These are phyloP conservation scores for Conringia planisiliqua DNA, from an alignment of 345 rosid genomes.

Conservation along the genomic window DNA sequence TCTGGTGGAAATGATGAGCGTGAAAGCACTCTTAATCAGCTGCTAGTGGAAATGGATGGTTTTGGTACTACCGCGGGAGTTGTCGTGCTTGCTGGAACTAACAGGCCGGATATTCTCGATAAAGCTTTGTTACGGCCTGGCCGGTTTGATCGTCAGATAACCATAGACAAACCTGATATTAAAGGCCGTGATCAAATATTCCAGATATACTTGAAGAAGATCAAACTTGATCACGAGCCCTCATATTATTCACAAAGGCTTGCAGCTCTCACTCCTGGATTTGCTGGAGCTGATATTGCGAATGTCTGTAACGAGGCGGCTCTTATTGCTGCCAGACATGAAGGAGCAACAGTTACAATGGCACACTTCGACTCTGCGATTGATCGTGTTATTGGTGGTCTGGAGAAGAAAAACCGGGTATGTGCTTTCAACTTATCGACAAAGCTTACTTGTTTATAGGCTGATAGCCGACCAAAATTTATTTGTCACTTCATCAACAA, in stretches of 20 bases:
- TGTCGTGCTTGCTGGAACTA: constrained; percentile 94
- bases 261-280: constrained; percentile 95
- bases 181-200: constrained; percentile 91
- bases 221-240: constrained; percentile 83
- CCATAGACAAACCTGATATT: constrained; percentile 88
- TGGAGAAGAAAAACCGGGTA: constrained; percentile 97
- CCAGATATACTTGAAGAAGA: constrained; percentile 72
- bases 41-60: constrained; percentile 97
- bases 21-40: constrained; percentile 91
- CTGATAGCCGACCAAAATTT: neutral
- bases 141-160: constrained; percentile 87
- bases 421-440: neutral
- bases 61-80: constrained; percentile 94
- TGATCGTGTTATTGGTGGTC: constrained; percentile 92
- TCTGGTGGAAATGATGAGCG: constrained; percentile 90
- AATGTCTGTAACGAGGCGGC: constrained; percentile 98
- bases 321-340: constrained; percentile 83
- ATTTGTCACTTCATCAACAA: neutral
- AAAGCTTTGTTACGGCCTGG: constrained; percentile 91
- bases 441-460: neutral
- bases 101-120: constrained; percentile 91
- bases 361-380: constrained; percentile 92
- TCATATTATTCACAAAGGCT: constrained; percentile 77
- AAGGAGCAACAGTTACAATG: constrained; percentile 56
- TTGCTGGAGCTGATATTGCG: constrained; percentile 98